Base-by-base conservation (phyloP, 345 rosid species). In the Angophora floribunda region DNA sequence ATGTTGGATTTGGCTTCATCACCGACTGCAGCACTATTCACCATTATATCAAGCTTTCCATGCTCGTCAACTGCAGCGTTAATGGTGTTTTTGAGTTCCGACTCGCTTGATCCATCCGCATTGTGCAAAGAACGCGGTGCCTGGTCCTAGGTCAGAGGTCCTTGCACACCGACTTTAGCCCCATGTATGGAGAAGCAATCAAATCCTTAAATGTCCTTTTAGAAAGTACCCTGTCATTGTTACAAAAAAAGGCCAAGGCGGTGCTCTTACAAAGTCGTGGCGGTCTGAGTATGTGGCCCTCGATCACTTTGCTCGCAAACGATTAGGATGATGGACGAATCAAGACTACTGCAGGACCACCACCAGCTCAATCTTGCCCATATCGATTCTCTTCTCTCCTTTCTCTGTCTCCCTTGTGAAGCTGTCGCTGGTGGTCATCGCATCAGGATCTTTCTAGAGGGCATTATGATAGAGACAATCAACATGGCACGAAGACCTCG, bases 61-160 rank as follows among this genome's bases (percentile, higher is more conserved):
- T 84, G 85, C 9, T 47, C 12, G 4, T n/a, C 30, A 11, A 88
- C 59, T 1, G 49, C 78, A 3, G 10, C 5, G 28, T 84, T 51
- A 61, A 85, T 86, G 9, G 89, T 87, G 13, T 49, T 85, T 63
- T 88, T 16, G 32, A 84, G 70, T 30, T 88, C 87, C 11, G 82
- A 22, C 19, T 90, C 89, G 8, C 51, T 88, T 17, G 89, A 57
- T 17, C 88, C 91, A 28, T 90, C 89, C 88, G 30, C 88, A 89
- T 19, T 89, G 89, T 53, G 87, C 24, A 44, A 65, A 89, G 86
- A 87, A 50, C 6, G 47, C 85, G 6, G n/a, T 52, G 21, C 24
- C 12, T 36, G 85, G 51, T 30, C 45, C 30, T 21, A 87, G 63
- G 63, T 57, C 63, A 28, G 9, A 57, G 63, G 63, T 57, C 65